These are phyloP conservation scores for Boletus vermiculosoides DNA, from an alignment of 768 basidiomycete species.

Conservation along the genomic window DNA sequence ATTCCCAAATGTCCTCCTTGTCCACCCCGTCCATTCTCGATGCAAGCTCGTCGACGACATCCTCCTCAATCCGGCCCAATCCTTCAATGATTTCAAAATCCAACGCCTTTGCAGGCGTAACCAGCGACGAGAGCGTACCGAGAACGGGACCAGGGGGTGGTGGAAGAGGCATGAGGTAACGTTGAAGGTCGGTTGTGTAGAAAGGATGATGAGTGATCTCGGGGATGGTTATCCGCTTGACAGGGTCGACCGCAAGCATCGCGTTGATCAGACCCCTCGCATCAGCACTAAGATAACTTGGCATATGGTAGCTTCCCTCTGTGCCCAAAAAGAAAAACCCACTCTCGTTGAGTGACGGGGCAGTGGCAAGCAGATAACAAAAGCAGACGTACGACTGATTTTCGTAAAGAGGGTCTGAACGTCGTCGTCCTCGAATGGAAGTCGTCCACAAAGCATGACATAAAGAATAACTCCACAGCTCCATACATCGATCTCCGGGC, in stretches of 20 bases:
- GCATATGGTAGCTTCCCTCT: slow-evolving; percentile 89
- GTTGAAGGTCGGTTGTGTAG: slow-evolving; percentile 80
- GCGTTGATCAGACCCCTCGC: slow-evolving; percentile 75
- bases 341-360: neutral
- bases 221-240: slow-evolving; percentile 90
- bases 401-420: slow-evolving; percentile 91
- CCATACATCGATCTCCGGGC: slow-evolving; percentile 99
- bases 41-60: slow-evolving; percentile 82
- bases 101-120: slow-evolving; percentile 61
- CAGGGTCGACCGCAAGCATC: slow-evolving; percentile 93
- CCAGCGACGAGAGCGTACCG: slow-evolving; percentile 68
- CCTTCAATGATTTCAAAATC: slow-evolving; percentile 90
- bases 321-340: neutral
- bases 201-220: slow-evolving; percentile 92
- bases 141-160: slow-evolving; percentile 75
- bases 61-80: slow-evolving; percentile 88
- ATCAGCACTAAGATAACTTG: slow-evolving; percentile 74
- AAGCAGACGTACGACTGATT: slow-evolving; percentile 68
- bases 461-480: slow-evolving; percentile 98
- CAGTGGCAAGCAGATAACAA: neutral
- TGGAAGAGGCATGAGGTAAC: slow-evolving; percentile 84
- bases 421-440: slow-evolving; percentile 98
- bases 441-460: slow-evolving; percentile 92
- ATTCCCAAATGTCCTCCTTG: slow-evolving; percentile 86
- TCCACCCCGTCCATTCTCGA: slow-evolving; percentile 68